Conservation (phyloP, 1,284 basidiomycete species). For the Kwoniella shivajii region DNA sequence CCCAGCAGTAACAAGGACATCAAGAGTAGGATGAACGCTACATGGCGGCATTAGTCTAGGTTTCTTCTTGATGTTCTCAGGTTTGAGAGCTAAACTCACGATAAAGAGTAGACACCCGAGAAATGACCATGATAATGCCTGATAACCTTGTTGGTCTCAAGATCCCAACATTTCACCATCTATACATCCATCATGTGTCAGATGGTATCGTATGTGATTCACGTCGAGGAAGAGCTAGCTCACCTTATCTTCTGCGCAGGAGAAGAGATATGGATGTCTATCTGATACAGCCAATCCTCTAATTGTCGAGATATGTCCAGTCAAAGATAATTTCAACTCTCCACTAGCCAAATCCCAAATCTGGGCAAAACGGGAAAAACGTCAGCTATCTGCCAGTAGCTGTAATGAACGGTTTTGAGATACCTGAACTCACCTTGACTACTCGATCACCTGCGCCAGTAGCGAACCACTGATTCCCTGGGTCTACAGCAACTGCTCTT, state of each 20-base stretch:
- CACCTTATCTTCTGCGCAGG: constrained; percentile 95
- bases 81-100: constrained; percentile 37
- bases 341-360: constrained; percentile 99
- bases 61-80: background rate
- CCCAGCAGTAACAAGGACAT: constrained; percentile 90
- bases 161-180: constrained; percentile 99
- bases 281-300: constrained; percentile 89
- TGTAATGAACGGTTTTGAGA: background rate
- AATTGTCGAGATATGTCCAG: constrained; percentile 96
- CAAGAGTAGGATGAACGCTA: constrained; percentile 89
- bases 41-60: background rate
- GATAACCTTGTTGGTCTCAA: constrained; percentile 98
- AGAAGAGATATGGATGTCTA: constrained; percentile 95
- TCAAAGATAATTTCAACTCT: constrained; percentile 91
- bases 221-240: constrained; percentile 24
- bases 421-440: constrained; percentile 65
- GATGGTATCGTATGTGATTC: background rate
- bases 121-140: constrained; percentile 97
- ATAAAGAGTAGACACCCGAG: constrained; percentile 89
- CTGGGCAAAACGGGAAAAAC: constrained; percentile 25
- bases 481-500: constrained; percentile 92
- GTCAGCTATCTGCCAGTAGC: background rate
- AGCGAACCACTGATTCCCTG: constrained; percentile 98
- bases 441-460: constrained; percentile 97
- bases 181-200: constrained; percentile 42